Percentiles rank a stretch among this genome's conserved stretches.
Conservation (phyloP, 305 asterid species). For the Rubia tinctorum region DNA sequence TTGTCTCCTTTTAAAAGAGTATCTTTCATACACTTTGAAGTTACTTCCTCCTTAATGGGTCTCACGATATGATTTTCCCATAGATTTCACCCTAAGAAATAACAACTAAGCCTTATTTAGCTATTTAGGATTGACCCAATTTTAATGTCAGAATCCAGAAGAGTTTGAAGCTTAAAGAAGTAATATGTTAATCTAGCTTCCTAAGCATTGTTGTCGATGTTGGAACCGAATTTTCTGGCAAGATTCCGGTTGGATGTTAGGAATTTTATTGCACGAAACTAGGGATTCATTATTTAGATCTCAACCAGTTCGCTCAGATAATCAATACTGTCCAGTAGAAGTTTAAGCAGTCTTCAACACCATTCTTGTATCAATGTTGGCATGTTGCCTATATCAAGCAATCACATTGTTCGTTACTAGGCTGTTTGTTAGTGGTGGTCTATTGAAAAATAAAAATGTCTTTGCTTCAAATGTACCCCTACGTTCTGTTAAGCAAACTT, state of each 20-base stretch:
- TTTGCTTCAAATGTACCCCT: constrained; percentile 71
- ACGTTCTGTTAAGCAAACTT: no score
- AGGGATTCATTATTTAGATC: constrained; percentile 24
- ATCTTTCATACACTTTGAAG: background rate
- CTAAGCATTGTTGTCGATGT: constrained; percentile 4
- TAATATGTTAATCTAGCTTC: background rate
- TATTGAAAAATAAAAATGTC: constrained; percentile 60
- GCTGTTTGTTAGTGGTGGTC: constrained; percentile 68
- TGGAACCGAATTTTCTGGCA: no score
- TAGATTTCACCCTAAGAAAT: no score
- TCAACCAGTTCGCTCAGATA: constrained; percentile 59
- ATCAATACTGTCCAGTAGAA: constrained; percentile 74
- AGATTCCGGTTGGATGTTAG: no score
- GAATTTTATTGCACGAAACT: background rate
- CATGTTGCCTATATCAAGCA: constrained; percentile 74
- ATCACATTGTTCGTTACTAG: constrained; percentile 56
- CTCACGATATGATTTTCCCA: background rate
- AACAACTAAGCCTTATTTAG: no score
- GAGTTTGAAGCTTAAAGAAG: constrained; percentile 1
- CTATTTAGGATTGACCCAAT: no score
- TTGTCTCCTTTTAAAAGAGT: constrained; percentile 50
- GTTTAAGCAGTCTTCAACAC: constrained; percentile 83
- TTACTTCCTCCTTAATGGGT: background rate
- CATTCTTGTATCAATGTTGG: constrained; percentile 66
- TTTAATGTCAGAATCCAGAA: no score